phyloP scores from a whole-genome alignment of 208 protist species.

The Sergeia podlipaevii region DNA sequence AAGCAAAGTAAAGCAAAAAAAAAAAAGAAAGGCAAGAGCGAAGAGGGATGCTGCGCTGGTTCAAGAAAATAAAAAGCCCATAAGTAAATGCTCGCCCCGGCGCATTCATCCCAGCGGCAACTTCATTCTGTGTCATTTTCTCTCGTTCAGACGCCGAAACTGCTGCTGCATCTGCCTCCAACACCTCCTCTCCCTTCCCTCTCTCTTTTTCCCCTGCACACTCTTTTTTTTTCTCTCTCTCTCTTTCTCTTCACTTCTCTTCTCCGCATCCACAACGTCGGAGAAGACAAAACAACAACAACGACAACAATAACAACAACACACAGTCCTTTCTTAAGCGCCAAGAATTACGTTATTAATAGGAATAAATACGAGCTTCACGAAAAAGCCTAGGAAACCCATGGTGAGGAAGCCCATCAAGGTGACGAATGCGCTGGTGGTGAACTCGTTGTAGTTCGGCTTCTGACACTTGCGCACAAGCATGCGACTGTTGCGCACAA shows the following conservation, averaged over 20 bases:
- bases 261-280: background rate
- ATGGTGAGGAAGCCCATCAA: conserved; percentile 92
- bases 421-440: conserved; percentile 77
- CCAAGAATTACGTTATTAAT: conserved; percentile 96
- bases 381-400: conserved; percentile 94
- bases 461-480: conserved; percentile 90
- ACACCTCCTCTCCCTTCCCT: background rate
- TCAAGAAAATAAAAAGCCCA: too few relatives aligned
- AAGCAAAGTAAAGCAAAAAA: background rate
- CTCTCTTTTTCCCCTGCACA: conserved; percentile 4
- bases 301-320: conserved; percentile 6
- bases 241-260: background rate
- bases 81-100: too few relatives aligned
- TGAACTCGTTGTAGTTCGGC: conserved; percentile 93
- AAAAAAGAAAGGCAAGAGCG: background rate
- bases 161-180: too few relatives aligned
- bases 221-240: background rate
- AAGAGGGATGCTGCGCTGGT: background rate
- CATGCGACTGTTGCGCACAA: conserved; percentile 87
- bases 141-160: too few relatives aligned
- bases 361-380: conserved; percentile 95
- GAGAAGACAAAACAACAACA: background rate
- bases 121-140: too few relatives aligned
- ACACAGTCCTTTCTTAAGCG: conserved; percentile 13
- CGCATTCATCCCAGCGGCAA: too few relatives aligned